Evolutionary conservation across 1,284 basidiomycete genomes (phyloP).

Genomic region (Cryptococcus sp.): DNA sequence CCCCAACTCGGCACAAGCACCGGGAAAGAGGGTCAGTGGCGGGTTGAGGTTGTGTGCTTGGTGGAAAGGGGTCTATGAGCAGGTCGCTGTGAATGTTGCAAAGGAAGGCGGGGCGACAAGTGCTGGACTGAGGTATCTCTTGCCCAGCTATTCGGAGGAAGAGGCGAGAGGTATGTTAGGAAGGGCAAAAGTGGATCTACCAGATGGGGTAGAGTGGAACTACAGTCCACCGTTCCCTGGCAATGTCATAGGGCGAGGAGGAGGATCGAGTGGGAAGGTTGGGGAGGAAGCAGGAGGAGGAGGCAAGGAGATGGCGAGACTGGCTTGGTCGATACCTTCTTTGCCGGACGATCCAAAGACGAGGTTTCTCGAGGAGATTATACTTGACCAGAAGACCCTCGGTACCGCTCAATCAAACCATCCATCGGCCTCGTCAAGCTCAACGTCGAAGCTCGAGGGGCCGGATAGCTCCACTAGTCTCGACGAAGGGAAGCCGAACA

Average conservation of each 20-base stretch:
- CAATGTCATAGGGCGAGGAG: conserved; percentile 21
- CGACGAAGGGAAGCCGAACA: background rate
- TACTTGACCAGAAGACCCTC: conserved; percentile 25
- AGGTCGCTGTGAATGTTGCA: conserved; percentile 51
- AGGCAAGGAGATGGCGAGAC: too few relatives aligned
- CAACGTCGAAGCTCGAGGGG: too few relatives aligned
- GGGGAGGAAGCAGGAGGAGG: too few relatives aligned
- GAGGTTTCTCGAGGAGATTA: conserved; percentile 82
- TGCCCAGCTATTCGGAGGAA: conserved; percentile 65
- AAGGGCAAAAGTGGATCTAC: conserved; percentile 34
- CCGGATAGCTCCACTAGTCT: too few relatives aligned
- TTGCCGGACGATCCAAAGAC: conserved; percentile 92
- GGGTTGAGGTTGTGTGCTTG: conserved; percentile 81
- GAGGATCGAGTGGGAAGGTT: background rate
- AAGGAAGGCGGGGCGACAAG: conserved; percentile 18
- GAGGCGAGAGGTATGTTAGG: conserved; percentile 65
- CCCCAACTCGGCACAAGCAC: conserved; percentile 74
- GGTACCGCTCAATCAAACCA: background rate
- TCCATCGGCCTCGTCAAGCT: too few relatives aligned
- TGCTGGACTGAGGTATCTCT: conserved; percentile 50
- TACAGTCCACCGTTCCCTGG: conserved; percentile 29
- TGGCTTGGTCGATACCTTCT: conserved; percentile 72
- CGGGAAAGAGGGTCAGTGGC: conserved; percentile 66
- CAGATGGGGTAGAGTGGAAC: conserved; percentile 16
- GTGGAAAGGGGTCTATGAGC: conserved; percentile 75